Percentiles rank a stretch among this genome's conserved stretches.
phyloP scores from a whole-genome alignment of 148 eudicot genomes.

The Heliamphora exappendiculata region DNA sequence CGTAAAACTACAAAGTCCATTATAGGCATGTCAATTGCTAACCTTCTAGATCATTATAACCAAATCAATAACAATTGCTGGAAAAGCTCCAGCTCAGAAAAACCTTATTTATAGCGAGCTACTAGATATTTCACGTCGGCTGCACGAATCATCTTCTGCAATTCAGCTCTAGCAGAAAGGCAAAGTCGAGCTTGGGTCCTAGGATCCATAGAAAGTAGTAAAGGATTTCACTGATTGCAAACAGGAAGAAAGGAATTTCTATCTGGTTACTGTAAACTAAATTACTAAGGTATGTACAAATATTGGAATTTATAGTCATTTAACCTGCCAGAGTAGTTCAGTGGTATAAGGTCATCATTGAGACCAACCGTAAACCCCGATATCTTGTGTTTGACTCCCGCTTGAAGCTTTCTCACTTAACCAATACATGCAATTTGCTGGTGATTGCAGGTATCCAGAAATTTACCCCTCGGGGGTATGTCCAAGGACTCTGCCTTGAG shows the following conservation, averaged over 20 bases:
- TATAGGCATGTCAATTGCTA: neutral
- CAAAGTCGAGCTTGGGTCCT: neutral
- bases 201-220: neutral
- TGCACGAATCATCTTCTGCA: neutral
- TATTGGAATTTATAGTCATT: too few relatives aligned
- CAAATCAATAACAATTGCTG: neutral
- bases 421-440: too few relatives aligned
- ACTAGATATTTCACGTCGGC: neutral
- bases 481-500: too few relatives aligned
- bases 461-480: too few relatives aligned
- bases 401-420: too few relatives aligned
- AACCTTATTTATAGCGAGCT: neutral
- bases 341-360: too few relatives aligned
- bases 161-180: neutral
- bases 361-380: too few relatives aligned
- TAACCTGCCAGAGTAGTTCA: too few relatives aligned
- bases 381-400: too few relatives aligned
- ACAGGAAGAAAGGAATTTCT: neutral
- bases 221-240: neutral
- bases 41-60: neutral
- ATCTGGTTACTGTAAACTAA: neutral
- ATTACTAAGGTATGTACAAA: too few relatives aligned
- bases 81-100: constrained; percentile 4
- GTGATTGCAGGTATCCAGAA: too few relatives aligned
- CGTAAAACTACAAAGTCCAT: neutral